A percentile compares a stretch with the other conserved stretches of the same genome.
Conservation (phyloP, 768 basidiomycete genomes). For the Tephrocybe rancida region DNA sequence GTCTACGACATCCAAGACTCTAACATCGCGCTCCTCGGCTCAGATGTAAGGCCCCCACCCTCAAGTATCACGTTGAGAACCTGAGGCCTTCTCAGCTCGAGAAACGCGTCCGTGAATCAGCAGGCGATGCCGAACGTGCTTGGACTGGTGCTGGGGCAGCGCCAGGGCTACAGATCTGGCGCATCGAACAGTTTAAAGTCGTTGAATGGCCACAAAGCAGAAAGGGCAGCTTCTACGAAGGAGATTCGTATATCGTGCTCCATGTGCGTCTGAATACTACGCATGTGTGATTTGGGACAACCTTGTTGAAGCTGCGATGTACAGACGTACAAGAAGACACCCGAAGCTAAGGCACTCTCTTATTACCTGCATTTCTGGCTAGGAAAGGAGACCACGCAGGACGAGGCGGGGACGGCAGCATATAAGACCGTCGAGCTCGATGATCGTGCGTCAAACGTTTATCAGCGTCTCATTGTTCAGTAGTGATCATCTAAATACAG, state of each 20-base stretch:
- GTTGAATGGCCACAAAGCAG: slow-evolving; percentile 55
- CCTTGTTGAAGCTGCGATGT: neutral
- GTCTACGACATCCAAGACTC: slow-evolving; percentile 63
- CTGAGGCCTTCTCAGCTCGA: slow-evolving; percentile 43
- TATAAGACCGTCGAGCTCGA: slow-evolving; percentile 72
- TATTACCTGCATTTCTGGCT: slow-evolving; percentile 72
- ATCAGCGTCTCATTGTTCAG: neutral
- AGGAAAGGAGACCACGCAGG: slow-evolving; percentile 57
- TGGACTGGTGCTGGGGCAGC: slow-evolving; percentile 50
- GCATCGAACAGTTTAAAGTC: slow-evolving; percentile 58
- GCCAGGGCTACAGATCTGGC: slow-evolving; percentile 56
- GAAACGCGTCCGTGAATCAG: slow-evolving; percentile 54
- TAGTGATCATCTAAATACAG: slow-evolving; percentile 27
- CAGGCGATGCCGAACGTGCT: slow-evolving; percentile 50
- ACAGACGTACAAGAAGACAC: slow-evolving; percentile 61
- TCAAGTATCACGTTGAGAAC: no score
- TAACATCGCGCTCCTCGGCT: slow-evolving; percentile 64
- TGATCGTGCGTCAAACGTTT: slow-evolving; percentile 46
- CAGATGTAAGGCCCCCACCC: slow-evolving; percentile 47
- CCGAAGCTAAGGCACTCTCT: slow-evolving; percentile 46
- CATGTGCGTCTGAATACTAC: slow-evolving; percentile 39
- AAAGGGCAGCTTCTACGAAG: slow-evolving; percentile 60
- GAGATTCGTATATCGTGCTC: slow-evolving; percentile 67
- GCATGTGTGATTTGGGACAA: neutral
- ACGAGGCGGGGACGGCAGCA: slow-evolving; percentile 64